Conservation (phyloP, 2,329 filamentous ascomycete species). For the Aspergillus japonicus region DNA sequence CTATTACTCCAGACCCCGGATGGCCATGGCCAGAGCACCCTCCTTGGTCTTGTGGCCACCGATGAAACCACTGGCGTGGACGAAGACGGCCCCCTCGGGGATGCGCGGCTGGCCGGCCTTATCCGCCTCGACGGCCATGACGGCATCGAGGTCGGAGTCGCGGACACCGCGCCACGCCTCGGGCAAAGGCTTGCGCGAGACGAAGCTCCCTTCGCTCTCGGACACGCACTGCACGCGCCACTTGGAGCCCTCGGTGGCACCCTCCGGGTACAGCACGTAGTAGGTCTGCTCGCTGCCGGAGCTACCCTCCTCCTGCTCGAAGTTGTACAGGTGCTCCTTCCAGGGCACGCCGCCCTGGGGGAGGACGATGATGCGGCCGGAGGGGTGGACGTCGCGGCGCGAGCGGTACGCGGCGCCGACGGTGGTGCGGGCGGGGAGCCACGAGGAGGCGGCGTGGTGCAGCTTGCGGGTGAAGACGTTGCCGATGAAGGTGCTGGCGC, state of each 20-base stretch:
- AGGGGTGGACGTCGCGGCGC: conserved; percentile 65
- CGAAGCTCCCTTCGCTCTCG: conserved; percentile 78
- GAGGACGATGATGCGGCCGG: conserved; percentile 79
- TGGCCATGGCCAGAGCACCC: conserved; percentile 80
- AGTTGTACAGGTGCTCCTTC: conserved; percentile 91
- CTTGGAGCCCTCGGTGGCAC: conserved; percentile 69
- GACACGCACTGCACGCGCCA: conserved; percentile 96
- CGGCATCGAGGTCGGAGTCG: conserved; percentile 75
- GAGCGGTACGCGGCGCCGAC: conserved; percentile 73
- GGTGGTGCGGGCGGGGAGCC: conserved; percentile 82
- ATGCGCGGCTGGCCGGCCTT: conserved; percentile 39
- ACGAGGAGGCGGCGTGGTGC: conserved; percentile 69
- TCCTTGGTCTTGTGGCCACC: conserved; percentile 91
- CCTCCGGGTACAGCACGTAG: conserved; percentile 92
- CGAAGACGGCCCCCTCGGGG: conserved; percentile 71
- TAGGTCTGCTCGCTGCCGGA: conserved; percentile 60
- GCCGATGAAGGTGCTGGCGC: conserved; percentile 79
- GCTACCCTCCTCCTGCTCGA: conserved; percentile 63
- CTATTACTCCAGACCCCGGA: conserved; percentile 35
- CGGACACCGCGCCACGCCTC: conserved; percentile 89
- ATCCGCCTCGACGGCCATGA: conserved; percentile 42
- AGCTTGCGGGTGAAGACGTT: conserved; percentile 83
- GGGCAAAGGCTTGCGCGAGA: conserved; percentile 86
- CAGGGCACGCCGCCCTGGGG: conserved; percentile 76
- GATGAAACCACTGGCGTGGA: conserved; percentile 94